These are phyloP conservation scores for Aspergillus sparsus DNA, from an alignment of 495 filamentous ascomycete species.

Conservation along the genomic window DNA sequence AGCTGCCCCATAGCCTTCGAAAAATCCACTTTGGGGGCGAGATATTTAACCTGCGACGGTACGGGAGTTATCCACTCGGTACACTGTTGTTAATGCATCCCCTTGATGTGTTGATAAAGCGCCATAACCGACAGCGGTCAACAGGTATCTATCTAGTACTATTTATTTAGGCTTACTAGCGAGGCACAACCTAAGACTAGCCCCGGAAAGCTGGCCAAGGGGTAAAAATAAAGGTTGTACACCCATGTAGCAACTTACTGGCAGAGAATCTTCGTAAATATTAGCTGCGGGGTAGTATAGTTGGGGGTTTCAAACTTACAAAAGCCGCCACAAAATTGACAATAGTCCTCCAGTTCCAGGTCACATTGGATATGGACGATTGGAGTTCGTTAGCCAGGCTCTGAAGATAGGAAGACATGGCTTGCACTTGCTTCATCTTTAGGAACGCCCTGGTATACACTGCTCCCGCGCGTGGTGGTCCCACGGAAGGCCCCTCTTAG, in stretches of 20 bases:
- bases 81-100: too few species aligned
- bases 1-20: too few species aligned
- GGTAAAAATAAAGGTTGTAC: conserved; percentile 12
- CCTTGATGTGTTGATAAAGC: conserved; percentile 5
- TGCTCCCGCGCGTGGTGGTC: neutral
- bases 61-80: too few species aligned
- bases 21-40: too few species aligned
- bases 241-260: neutral
- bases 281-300: neutral
- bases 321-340: neutral
- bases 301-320: neutral
- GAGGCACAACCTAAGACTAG: conserved; percentile 3
- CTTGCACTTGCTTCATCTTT: neutral
- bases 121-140: conserved; percentile 14
- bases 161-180: neutral
- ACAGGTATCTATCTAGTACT: neutral
- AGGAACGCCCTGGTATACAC: neutral
- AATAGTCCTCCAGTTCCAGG: neutral
- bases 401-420: neutral
- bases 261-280: neutral
- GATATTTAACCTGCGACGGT: too few species aligned
- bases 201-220: conserved; percentile 5
- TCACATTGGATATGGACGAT: neutral
- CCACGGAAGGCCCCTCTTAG: neutral
- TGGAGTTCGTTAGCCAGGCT: neutral